A percentile compares a stretch with the other conserved stretches of the same genome.
phyloP scores from a whole-genome alignment of 768 basidiomycete species.

The Hygrophoropsis aurantiaca region DNA sequence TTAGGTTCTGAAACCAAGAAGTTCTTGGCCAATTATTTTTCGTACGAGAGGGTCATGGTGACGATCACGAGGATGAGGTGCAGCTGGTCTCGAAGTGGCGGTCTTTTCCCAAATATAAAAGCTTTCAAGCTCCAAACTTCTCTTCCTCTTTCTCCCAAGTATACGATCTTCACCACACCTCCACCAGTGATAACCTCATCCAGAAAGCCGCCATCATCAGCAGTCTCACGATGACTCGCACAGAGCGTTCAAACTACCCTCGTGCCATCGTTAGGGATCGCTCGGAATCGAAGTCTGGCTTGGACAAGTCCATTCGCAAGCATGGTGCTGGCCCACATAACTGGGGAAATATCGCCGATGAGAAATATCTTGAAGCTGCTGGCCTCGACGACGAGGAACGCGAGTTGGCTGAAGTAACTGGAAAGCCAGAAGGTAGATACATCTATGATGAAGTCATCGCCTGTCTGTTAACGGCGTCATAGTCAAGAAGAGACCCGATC shows the following conservation, averaged over 20 bases:
- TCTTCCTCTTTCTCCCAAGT: not conserved
- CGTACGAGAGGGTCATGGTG: too few species aligned
- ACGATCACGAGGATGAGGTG: slow-evolving; percentile 8
- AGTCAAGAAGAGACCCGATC: slow-evolving; percentile 27
- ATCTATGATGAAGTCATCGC: not conserved
- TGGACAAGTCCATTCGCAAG: slow-evolving; percentile 72
- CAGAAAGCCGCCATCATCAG: slow-evolving; percentile 1
- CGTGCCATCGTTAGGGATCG: slow-evolving; percentile 76
- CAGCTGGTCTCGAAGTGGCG: slow-evolving; percentile 6
- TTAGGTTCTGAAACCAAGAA: too few species aligned
- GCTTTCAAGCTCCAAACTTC: not conserved
- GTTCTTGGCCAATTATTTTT: too few species aligned
- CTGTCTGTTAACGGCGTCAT: not conserved
- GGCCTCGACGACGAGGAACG: slow-evolving; percentile 58
- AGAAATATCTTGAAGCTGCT: slow-evolving; percentile 57
- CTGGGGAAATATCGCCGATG: slow-evolving; percentile 76
- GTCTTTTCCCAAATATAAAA: slow-evolving; percentile 18
- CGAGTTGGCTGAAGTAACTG: slow-evolving; percentile 40
- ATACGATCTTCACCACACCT: not conserved
- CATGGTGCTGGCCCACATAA: slow-evolving; percentile 80
- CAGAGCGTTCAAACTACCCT: slow-evolving; percentile 68
- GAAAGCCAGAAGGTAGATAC: slow-evolving; percentile 11
- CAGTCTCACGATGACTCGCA: slow-evolving; percentile 69
- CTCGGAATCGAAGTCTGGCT: slow-evolving; percentile 75
- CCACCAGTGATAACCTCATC: not conserved